Conservation (phyloP, 805 yeast genomes). For the Candida alai region DNA sequence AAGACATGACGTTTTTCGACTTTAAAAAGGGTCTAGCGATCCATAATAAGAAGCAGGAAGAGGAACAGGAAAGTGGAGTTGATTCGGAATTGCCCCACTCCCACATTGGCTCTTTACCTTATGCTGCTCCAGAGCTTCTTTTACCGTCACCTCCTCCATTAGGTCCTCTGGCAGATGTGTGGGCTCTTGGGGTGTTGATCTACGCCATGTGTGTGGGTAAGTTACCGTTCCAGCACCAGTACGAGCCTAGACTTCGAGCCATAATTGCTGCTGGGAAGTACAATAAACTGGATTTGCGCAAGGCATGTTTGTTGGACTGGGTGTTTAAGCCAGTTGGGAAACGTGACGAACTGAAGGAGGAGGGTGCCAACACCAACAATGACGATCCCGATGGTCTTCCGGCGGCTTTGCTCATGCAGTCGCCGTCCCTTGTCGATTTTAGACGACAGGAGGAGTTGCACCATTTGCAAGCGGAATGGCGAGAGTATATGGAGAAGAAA, state of each 20-base stretch:
- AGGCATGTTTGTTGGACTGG: slow-evolving; percentile 35
- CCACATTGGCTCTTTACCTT: slow-evolving; percentile 86
- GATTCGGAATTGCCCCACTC: slow-evolving; percentile 53
- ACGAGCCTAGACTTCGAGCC: slow-evolving; percentile 73
- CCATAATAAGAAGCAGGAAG: background rate
- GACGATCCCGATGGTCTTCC: slow-evolving; percentile 5
- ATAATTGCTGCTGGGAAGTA: slow-evolving; percentile 67
- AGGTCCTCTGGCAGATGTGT: slow-evolving; percentile 73
- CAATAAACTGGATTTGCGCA: slow-evolving; percentile 43
- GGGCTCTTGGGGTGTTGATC: slow-evolving; percentile 85
- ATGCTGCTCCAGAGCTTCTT: slow-evolving; percentile 85
- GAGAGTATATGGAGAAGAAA: slow-evolving; percentile 11
- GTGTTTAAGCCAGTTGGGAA: slow-evolving; percentile 13
- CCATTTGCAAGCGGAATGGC: slow-evolving; percentile 17
- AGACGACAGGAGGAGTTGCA: slow-evolving; percentile 15
- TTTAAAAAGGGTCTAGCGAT: background rate
- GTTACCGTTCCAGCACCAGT: slow-evolving; percentile 81
- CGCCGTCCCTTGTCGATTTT: slow-evolving; percentile 17
- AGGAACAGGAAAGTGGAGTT: slow-evolving; percentile 13
- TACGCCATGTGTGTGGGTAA: slow-evolving; percentile 71
- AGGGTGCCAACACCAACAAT: background rate
- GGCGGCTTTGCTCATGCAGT: slow-evolving; percentile 7
- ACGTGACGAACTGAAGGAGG: background rate
- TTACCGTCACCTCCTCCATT: slow-evolving; percentile 56
- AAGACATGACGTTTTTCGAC: background rate